These are phyloP conservation scores for Populus trichocarpa DNA, from an alignment of 441 rosid species.

Conservation along the genomic window DNA sequence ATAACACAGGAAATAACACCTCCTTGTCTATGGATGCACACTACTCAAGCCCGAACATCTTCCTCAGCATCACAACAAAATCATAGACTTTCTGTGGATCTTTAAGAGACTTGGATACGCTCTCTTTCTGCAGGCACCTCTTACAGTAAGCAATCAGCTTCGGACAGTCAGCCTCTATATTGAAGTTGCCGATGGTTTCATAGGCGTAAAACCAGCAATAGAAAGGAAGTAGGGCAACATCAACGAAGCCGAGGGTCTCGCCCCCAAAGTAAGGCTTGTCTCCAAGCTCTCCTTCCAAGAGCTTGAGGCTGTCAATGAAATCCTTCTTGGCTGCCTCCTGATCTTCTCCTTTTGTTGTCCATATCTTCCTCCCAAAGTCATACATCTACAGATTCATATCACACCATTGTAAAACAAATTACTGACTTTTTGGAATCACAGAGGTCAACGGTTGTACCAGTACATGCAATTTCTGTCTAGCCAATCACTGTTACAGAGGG, in stretches of 20 bases:
- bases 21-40: too few species aligned
- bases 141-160: slow-evolving; percentile 24
- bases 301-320: slow-evolving; percentile 13
- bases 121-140: slow-evolving; percentile 22
- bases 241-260: slow-evolving; percentile 24
- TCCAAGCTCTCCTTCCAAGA: slow-evolving; percentile 24
- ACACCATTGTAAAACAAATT: neutral
- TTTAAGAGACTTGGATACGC: slow-evolving; percentile 22
- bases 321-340: slow-evolving; percentile 24
- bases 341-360: slow-evolving; percentile 25
- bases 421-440: too few species aligned
- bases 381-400: neutral
- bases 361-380: slow-evolving; percentile 14
- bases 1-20: too few species aligned
- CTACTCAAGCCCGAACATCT: slow-evolving; percentile 5
- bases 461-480: too few species aligned
- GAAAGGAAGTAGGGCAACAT: slow-evolving; percentile 21
- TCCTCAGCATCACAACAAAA: neutral
- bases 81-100: slow-evolving; percentile 13
- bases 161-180: slow-evolving; percentile 23
- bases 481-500: too few species aligned
- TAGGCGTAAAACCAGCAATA: slow-evolving; percentile 27
- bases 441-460: too few species aligned
- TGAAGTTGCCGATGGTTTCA: slow-evolving; percentile 24
- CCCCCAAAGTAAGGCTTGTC: slow-evolving; percentile 26